Evolutionary conservation across 768 basidiomycete genomes (phyloP), one percentile per base, ranked within the genome.

Genomic region (Xerocomellus amylosporus): DNA sequence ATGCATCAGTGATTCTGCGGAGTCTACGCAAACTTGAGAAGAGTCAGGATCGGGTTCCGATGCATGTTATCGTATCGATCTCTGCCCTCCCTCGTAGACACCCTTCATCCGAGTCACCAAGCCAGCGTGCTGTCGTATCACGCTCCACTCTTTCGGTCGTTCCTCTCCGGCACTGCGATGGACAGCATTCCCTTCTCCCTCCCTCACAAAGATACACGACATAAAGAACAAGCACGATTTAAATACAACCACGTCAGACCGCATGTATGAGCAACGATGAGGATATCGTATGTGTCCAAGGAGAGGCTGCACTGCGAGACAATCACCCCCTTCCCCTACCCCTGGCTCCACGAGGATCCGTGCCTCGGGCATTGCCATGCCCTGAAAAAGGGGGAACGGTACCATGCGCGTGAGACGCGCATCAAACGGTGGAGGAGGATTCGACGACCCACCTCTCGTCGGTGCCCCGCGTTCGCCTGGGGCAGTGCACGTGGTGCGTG

Each of bases 401-500:
- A 19, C n/a, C 2, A 12, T 15, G 17, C 2, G 33, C 12, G 28
- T 54, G 49, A 56, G 45, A 28, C 8, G 19, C 10, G 28, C 2
- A n/a, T 10, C 2, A 19, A 28, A 40, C 1, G 15, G 30, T 8
- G n/a, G n/a, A n/a, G 13, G 30, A 37, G 14, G 24, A 22, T 10
- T 3, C 6, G 0, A 36, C 1, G 24, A 46, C 58, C 36, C 4
- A 76, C 79, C 79, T 74, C 80, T 68, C 39, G 67, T 43, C 58
- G 68, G 66, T 22, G 50, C 48, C 5, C 79, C 79, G 15, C 78
- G 73, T 60, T 76, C 75, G 60, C 62, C 62, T 64, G 43, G 28
- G 13, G 14, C 15, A 38, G 26, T 26, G 20, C 12, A 7, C n/a
- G 49, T 33, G 31, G 38, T 7, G 46, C 6, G 22, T 41, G 2